Conservation (phyloP, 2,329 filamentous ascomycete species). For the Phaeosphaeria sp. region DNA sequence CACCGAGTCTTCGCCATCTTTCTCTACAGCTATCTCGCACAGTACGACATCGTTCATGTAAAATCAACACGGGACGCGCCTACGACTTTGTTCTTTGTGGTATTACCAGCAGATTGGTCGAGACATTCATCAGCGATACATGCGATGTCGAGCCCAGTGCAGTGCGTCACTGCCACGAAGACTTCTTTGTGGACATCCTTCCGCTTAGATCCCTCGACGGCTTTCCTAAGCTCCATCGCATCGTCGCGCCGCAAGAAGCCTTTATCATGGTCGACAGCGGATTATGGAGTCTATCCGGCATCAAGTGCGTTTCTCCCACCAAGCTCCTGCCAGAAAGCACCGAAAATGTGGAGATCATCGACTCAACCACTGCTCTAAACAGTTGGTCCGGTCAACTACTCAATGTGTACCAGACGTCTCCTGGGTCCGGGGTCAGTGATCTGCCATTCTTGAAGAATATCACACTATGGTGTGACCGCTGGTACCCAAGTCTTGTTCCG, state of each 20-base stretch:
- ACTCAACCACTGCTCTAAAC: neutral
- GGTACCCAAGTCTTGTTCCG: neutral
- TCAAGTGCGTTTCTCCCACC: neutral
- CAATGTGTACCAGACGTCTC: neutral
- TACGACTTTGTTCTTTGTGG: neutral
- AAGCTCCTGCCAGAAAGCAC: neutral
- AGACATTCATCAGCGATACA: neutral
- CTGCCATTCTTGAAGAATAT: neutral
- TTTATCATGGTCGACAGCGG: neutral
- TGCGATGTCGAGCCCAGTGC: neutral
- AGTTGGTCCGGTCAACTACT: neutral
- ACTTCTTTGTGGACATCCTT: neutral
- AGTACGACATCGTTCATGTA: neutral
- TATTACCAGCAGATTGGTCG: neutral
- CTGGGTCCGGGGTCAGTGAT: neutral
- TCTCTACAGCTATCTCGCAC: neutral
- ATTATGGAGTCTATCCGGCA: too few relatives aligned
- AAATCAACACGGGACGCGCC: neutral
- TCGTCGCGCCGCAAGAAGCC: conserved; percentile 1
- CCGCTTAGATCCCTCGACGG: neutral
- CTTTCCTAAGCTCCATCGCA: neutral
- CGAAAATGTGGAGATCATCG: neutral
- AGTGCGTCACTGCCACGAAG: neutral
- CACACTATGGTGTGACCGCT: neutral
- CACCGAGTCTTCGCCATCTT: neutral